phyloP scores from a whole-genome alignment of 371 early-diverging fungal species.

The Mucor saturninus region DNA sequence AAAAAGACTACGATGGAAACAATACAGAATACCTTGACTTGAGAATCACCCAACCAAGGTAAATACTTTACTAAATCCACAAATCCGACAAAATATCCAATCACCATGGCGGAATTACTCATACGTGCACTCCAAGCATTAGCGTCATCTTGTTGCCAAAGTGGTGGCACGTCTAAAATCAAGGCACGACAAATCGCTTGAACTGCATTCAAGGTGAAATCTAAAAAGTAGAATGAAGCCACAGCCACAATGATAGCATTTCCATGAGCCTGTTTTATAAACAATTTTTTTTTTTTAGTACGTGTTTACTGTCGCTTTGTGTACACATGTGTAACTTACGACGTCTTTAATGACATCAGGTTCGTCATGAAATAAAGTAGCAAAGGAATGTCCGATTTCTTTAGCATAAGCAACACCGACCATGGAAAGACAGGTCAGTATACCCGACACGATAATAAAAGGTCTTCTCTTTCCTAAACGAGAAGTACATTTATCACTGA shows the following conservation, averaged over 20 bases:
- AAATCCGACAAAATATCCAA: constrained; percentile 71
- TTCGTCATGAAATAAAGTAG: not conserved
- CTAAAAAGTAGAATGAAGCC: constrained; percentile 68
- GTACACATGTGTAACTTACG: constrained; percentile 18
- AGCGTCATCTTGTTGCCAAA: constrained; percentile 65
- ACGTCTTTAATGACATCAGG: constrained; percentile 55
- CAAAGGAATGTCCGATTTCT: constrained; percentile 46
- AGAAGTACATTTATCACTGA: constrained; percentile 65
- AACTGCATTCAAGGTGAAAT: constrained; percentile 75
- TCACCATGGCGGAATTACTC: constrained; percentile 68
- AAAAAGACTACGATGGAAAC: constrained; percentile 65
- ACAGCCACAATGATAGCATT: constrained; percentile 65
- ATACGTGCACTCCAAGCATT: constrained; percentile 76
- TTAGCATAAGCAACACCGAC: constrained; percentile 69
- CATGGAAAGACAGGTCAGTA: constrained; percentile 65
- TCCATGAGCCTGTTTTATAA: constrained; percentile 25
- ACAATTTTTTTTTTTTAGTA: not conserved
- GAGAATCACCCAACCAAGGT: constrained; percentile 67
- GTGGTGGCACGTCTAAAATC: constrained; percentile 70
- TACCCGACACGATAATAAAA: constrained; percentile 63
- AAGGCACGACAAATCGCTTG: constrained; percentile 71
- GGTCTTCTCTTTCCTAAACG: constrained; percentile 66
- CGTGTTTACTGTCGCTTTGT: not conserved
- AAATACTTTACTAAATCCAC: constrained; percentile 67
- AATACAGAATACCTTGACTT: constrained; percentile 71